Evolutionary conservation across 2,329 filamentous ascomycete species (phyloP), one percentile per base, ranked within the genome.

Genomic region (Ramularia endophylla): DNA sequence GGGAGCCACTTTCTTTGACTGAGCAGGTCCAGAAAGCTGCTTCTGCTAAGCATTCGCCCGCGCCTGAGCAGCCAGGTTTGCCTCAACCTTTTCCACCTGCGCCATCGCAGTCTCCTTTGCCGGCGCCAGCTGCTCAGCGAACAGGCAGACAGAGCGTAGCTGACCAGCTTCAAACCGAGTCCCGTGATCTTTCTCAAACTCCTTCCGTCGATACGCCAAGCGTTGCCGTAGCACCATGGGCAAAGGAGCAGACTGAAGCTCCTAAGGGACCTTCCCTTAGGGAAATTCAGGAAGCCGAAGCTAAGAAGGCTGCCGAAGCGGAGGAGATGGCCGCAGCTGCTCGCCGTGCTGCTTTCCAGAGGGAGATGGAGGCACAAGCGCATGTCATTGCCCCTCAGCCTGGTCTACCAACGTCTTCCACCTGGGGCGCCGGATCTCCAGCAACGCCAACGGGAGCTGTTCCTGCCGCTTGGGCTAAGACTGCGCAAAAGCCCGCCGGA

Each of bases 261-360:
- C 80, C 86, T 29, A 94, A 86, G 64, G 89, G 88, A 0, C 92
- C 90, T 2, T 95, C 89, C 46, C 71, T 98, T 48, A 94, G 88
- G 67, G 89, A 98, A 60, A 98, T 98, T 17, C 92, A 98, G 63
- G 90, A 95, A 64, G 83, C 87, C 4, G 92, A 98, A 64, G 90
- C 90, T 27, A 87, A 85, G 59, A 94, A 92, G 62, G 89, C 89
- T 8, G 90, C 90, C 38, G 86, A 94, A 66, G 82, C 80, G 9
- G 90, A 97, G 59, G 87, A 92, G 58, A 69, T 80, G 40, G 87
- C 86, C 12, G 81, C 82, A 27, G 83, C 86, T 30, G 77, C 83
- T 46, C 84, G 89, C 53, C 86, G 85, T 53, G 81, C 81, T 35
- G 75, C 81, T 12, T 77, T 87, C 8, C 88, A 97, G 65, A 86